Percentiles rank a stretch among this genome's conserved stretches.
Evolutionary conservation across 1,284 basidiomycete species (phyloP).

Genomic region (Apiotrichum sp.): DNA sequence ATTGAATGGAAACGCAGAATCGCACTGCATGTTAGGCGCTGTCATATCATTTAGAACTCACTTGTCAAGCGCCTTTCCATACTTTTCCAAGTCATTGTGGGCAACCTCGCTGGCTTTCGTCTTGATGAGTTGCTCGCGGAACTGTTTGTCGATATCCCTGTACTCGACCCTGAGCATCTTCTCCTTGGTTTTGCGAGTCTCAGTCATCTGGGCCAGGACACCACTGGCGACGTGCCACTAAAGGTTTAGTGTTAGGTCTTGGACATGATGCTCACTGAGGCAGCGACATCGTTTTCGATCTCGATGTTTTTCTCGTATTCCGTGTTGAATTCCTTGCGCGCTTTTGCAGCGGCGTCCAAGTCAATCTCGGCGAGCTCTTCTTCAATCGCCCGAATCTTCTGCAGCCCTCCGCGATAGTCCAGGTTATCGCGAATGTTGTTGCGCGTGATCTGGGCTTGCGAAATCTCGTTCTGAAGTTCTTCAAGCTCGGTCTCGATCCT

Average conservation of each 20-base stretch:
- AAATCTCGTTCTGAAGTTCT: conserved; percentile 50
- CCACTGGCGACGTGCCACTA: conserved; percentile 77
- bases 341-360: conserved; percentile 72
- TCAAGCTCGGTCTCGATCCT: conserved; percentile 57
- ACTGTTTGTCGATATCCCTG: conserved; percentile 76
- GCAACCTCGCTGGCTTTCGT: conserved; percentile 97
- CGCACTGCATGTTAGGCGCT: conserved; percentile 55
- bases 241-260: not conserved
- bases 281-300: conserved; percentile 33
- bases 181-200: conserved; percentile 63
- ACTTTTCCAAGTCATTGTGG: conserved; percentile 92
- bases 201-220: conserved; percentile 68
- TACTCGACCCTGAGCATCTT: conserved; percentile 72
- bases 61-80: conserved; percentile 92
- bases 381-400: conserved; percentile 63
- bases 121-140: conserved; percentile 84
- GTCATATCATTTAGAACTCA: conserved; percentile 44
- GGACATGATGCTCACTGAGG: not conserved
- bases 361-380: conserved; percentile 68
- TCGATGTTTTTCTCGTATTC: conserved; percentile 66
- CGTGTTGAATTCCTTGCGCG: conserved; percentile 73
- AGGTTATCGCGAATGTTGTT: conserved; percentile 81
- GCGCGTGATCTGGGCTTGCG: conserved; percentile 58
- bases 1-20: conserved; percentile 98
- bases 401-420: conserved; percentile 63